Conservation (phyloP, 306 rosid genomes). For the Acacia confusa region DNA sequence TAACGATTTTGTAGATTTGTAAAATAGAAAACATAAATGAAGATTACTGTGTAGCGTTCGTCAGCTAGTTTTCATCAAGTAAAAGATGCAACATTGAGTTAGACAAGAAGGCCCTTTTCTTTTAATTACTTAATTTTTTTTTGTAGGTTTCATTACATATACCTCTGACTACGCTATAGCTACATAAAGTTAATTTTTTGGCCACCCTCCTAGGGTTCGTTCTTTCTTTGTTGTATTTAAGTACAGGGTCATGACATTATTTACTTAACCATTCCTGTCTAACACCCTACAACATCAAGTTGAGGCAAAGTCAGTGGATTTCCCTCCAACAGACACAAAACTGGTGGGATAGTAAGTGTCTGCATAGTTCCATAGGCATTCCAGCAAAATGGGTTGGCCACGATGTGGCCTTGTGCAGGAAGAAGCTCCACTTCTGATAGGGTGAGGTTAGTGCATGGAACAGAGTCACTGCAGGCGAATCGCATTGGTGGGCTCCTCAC, state of each 20-base stretch:
- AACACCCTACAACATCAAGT: constrained; percentile 19
- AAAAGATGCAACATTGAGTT: background rate
- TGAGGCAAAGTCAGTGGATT: constrained; percentile 23
- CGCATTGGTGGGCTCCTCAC: constrained; percentile 47
- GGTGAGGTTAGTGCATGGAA: constrained; percentile 58
- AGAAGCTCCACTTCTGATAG: constrained; percentile 41
- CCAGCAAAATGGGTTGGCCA: constrained; percentile 50
- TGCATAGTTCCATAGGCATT: constrained; percentile 54
- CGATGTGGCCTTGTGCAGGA: constrained; percentile 37
- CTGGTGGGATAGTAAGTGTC: constrained; percentile 43
- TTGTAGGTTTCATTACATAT: background rate
- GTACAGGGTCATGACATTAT: background rate
- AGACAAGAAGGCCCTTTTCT: background rate
- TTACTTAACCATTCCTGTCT: background rate
- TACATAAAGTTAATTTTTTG: background rate
- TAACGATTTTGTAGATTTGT: background rate
- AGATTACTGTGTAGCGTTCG: background rate
- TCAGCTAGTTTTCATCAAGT: background rate
- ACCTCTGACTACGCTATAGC: background rate
- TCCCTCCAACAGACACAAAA: constrained; percentile 48
- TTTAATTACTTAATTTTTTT: background rate
- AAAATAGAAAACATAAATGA: background rate
- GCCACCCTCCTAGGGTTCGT: background rate
- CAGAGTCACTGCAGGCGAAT: constrained; percentile 56
- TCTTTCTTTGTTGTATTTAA: background rate